Evolutionary conservation across 768 basidiomycete species (phyloP), one percentile per base, ranked within the genome.

Genomic region (Russula virescens): DNA sequence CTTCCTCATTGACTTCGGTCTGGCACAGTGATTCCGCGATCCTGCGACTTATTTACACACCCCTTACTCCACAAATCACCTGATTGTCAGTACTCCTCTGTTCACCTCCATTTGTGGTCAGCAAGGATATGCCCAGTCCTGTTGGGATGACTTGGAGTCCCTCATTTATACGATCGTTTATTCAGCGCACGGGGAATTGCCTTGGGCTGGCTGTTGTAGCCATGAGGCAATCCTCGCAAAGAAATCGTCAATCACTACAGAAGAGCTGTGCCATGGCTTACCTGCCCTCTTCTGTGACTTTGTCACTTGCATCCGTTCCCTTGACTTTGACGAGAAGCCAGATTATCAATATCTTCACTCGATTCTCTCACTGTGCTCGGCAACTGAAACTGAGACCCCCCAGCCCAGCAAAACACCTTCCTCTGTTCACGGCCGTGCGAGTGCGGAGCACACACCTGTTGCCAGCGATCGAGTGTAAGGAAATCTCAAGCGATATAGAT

Each of bases 181-280:
- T 18, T 50, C 6, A 31, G 49, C 49, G n/a, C 9, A 1, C n/a
- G 49, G 49, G 3, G 1, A 50, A 0, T n/a, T 50, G 11, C 49
- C 49, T n/a, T 50, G 49, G 49, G 3, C 28, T 8, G 11, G 4
- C 18, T 28, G 6, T 10, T 8, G 18, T 18, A 25, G 10, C 7
- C 2, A 19, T 1, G 9, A 50, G 28, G 28, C 18, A 19, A 9
- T 50, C 28, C 49, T 50, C 28, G 18, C 8, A 9, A 31, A 50
- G 49, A 50, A 50, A 50, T 9, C 2, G 26, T 7, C 8, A 3
- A 31, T 31, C 28, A 28, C 28, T 3, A 18, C 13, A 23, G 55
- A 55, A 55, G 55, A 55, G 28, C 42, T 55, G 42, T 55, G 54
- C 5, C 1, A 43, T 5, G 42, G 54, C 54, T 45, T 55, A n/a